A percentile compares a stretch with the other conserved stretches of the same genome.
Conservation (phyloP, 306 rosid species). For the Cercis canadensis region DNA sequence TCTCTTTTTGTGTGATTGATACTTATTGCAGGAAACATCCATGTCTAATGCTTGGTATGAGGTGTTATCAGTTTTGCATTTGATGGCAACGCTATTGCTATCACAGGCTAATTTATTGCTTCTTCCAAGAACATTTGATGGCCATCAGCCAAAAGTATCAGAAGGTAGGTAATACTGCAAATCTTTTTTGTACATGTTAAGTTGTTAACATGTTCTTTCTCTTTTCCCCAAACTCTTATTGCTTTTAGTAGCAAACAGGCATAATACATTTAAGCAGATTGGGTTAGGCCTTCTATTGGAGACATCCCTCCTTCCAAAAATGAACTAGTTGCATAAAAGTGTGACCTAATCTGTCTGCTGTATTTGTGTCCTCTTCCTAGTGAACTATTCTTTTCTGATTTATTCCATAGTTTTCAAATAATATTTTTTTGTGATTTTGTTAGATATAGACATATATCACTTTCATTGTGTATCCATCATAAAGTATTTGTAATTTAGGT, state of each 20-base stretch:
- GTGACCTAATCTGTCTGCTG: neutral
- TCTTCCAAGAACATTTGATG: conserved; percentile 95
- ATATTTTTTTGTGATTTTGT: too few species aligned
- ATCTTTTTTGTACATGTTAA: conserved; percentile 5
- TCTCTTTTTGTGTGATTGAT: conserved; percentile 29
- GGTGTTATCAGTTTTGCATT: conserved; percentile 92
- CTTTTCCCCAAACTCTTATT: conserved; percentile 4
- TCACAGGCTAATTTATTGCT: conserved; percentile 91
- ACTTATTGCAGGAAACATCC: conserved; percentile 81
- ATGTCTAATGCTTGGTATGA: conserved; percentile 92
- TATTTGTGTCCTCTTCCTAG: too few species aligned
- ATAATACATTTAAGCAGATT: conserved; percentile 20
- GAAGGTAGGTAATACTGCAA: conserved; percentile 65
- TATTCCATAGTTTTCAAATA: too few species aligned
- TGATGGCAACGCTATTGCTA: conserved; percentile 87
- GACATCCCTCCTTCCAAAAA: neutral
- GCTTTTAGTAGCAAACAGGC: conserved; percentile 24
- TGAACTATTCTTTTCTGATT: neutral
- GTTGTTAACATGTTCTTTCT: neutral
- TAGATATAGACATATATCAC: too few species aligned
- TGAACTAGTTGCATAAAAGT: neutral
- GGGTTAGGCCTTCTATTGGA: conserved; percentile 12
- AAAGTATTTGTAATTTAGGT: too few species aligned
- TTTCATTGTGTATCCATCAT: too few species aligned
- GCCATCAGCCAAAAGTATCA: conserved; percentile 83